Evolutionary conservation across 2,329 filamentous ascomycete species (phyloP), one percentile per base, ranked within the genome.

Genomic region (Monosporascus sp.): DNA sequence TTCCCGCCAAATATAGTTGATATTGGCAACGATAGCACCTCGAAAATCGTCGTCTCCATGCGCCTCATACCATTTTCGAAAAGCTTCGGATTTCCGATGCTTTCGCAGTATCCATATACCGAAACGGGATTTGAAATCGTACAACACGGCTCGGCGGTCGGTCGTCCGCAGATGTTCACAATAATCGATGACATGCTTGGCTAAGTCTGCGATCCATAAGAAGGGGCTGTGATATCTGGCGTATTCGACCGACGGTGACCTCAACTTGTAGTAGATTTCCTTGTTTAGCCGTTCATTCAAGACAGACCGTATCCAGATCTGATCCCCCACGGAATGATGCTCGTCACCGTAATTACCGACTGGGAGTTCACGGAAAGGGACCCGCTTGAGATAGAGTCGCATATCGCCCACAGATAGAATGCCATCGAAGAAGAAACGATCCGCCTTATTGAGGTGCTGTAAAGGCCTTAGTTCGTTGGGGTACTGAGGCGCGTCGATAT

Each of bases 151-250:
- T 2, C 62, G 63, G 0, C 59, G 61, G 0, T 60, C 48, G 14
- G 57, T 55, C 8, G 66, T 58, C 3, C 65, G 59, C 53, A 73
- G 68, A 9, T 64, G 48, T 3, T 69, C 65, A 47, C 88, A 72
- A 58, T 80, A 94, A 56, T 91, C 86, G 1, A 91, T 75, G 24
- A 88, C 78, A 60, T 90, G 83, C 63, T 92, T 93, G 0, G 80
- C 76, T 0, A 94, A 71, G 50, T 87, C 78, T 0, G 83, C 85
- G 1, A 92, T 68, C 88, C 88, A 94, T 0, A 84, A 54, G 55
- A 90, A 93, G 0, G 81, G 76, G 0, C 69, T 48, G 54, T 85
- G 79, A 60, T 85, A 91, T 2, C 82, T 70, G 11, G 55, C 56
- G 61, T 94, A 95, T 38, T 84, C 82, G 0, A 56, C 27, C 0